These are phyloP conservation scores for Canavalia gladiata DNA, from an alignment of 306 rosid species.

Conservation along the genomic window DNA sequence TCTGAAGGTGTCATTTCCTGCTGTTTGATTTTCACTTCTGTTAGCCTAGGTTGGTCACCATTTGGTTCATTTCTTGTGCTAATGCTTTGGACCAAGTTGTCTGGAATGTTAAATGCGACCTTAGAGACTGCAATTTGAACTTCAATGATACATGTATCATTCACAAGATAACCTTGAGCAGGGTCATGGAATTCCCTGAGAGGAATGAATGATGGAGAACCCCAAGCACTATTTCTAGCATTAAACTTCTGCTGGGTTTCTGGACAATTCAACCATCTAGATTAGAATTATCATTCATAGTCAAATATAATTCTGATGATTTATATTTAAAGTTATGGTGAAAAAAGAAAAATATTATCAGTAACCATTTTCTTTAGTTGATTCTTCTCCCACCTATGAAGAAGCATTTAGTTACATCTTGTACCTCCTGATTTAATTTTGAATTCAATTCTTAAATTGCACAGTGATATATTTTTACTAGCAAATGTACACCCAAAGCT, in stretches of 20 bases:
- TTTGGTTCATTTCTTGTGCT: not conserved
- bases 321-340: not conserved
- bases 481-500: no score
- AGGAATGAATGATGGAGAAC: slow-evolving; percentile 70
- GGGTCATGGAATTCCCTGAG: slow-evolving; percentile 71
- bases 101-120: slow-evolving; percentile 3
- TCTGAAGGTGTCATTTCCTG: slow-evolving; percentile 14
- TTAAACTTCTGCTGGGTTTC: slow-evolving; percentile 79
- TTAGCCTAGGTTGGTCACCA: not conserved
- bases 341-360: not conserved
- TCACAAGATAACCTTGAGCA: slow-evolving; percentile 64
- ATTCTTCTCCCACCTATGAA: not conserved
- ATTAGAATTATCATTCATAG: not conserved
- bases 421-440: not conserved
- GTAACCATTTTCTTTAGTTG: not conserved
- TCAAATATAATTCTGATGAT: not conserved
- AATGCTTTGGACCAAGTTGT: not conserved
- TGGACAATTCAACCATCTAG: slow-evolving; percentile 36
- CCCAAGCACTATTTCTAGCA: slow-evolving; percentile 79
- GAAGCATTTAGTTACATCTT: not conserved
- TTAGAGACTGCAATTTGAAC: slow-evolving; percentile 65
- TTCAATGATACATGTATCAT: slow-evolving; percentile 69
- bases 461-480: not conserved
- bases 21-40: not conserved
- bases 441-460: not conserved